phyloP scores from a whole-genome alignment of 2,329 filamentous ascomycete species.

The Fusarium hostae region DNA sequence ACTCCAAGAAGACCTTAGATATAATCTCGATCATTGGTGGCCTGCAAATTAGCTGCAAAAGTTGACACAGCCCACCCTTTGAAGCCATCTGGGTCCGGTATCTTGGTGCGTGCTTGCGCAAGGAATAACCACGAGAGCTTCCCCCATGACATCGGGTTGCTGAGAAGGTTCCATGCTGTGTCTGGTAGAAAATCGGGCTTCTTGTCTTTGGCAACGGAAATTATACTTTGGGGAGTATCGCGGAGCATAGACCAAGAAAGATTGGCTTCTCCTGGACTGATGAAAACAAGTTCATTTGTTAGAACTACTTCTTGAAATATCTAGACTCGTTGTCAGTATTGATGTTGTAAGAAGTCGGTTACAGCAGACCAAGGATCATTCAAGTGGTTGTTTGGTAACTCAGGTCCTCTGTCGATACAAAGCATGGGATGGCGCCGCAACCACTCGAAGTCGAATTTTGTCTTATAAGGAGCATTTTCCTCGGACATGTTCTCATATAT shows the following conservation, averaged over 20 bases:
- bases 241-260: constrained; percentile 1
- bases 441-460: background rate
- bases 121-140: background rate
- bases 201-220: background rate
- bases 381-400: background rate
- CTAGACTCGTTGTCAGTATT: constrained; percentile 11
- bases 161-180: background rate
- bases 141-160: background rate
- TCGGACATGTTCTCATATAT: background rate
- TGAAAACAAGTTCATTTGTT: background rate
- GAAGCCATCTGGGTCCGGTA: constrained; percentile 11
- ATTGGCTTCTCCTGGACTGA: background rate
- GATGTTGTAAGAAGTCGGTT: background rate
- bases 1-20: constrained; percentile 17
- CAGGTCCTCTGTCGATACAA: background rate
- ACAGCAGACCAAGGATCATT: background rate
- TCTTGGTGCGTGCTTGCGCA: constrained; percentile 7
- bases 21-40: constrained; percentile 3
- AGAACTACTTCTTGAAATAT: constrained; percentile 12
- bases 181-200: background rate
- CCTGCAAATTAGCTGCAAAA: constrained; percentile 8
- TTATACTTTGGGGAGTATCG: background rate
- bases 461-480: background rate
- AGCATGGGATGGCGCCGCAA: background rate
- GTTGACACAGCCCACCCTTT: constrained; percentile 15